Base-by-base conservation (phyloP, 2,329 filamentous ascomycete genomes). In the Leptographium wingfieldii region DNA sequence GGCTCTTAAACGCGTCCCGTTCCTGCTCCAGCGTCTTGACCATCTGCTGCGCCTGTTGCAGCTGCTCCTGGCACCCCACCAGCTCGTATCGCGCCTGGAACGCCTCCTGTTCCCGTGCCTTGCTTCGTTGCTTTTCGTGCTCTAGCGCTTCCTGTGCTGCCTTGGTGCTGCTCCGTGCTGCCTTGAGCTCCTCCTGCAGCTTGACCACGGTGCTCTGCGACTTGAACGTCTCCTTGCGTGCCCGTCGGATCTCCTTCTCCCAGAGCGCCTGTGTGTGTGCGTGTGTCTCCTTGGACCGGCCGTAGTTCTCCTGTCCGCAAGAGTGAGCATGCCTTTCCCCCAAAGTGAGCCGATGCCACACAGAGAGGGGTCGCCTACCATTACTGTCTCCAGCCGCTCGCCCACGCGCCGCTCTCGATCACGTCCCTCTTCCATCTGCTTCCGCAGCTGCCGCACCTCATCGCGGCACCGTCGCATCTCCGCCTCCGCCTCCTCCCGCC, bases 151-250 rank as follows among this genome's bases (percentile, higher is more conserved):
- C 79, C 63, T 88, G 81, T 29, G 76, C 73, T 9, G 78, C 73
- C 64, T 81, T 83, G 57, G 78, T 72, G n/a, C 74, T 73, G 31
- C 73, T 72, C 53, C 84, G 80, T 57, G 80, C 74, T 0, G 81
- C 74, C 69, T 89, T 89, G 64, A 88, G 77, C 66, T 90, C 86
- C 66, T 89, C 86, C 68, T 89, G 85, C n/a, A 86, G 69, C 68
- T 88, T 88, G 66, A 89, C 81, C 38, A 85, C 78, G 12, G 75
- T 72, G 3, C 85, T 88, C 65, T 88, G 85, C n/a, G 82, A 80
- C 68, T 88, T 89, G 77, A 88, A 89, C 2, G 83, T 84, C 66
- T 90, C 87, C 66, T 90, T 90, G 56, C 85, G 77, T 11, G 82
- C 79, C 60, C 83, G 78, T 59, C 86, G 80, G 52, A 88, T 84